Percentiles rank a stretch among this genome's conserved stretches.
Evolutionary conservation across 2,329 filamentous ascomycete species (phyloP).

Genomic region (Aspergillus felis): DNA sequence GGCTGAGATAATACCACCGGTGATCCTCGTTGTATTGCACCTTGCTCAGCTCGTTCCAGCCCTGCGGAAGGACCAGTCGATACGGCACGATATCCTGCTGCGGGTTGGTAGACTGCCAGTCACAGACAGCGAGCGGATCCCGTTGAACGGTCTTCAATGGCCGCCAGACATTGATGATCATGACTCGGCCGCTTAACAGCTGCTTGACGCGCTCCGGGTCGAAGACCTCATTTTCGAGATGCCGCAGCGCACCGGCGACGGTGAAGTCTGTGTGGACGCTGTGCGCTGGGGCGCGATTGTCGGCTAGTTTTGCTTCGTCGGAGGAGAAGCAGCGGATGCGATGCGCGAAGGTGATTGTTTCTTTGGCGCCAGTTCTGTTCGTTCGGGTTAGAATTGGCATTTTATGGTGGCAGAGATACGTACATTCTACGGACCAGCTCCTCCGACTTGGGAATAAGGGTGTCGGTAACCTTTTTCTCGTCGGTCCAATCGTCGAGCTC

Average conservation of each 20-base stretch:
- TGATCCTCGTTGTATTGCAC: not conserved
- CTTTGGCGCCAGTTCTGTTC: not conserved
- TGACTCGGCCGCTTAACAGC: conserved; percentile 8
- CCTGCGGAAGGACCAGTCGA: conserved; percentile 10
- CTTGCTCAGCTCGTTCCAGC: conserved; percentile 9
- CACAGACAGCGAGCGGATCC: conserved; percentile 22
- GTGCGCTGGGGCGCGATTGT: not conserved
- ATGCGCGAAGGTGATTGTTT: not conserved
- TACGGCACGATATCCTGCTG: conserved; percentile 7
- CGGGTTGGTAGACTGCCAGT: conserved; percentile 12
- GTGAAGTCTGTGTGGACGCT: not conserved
- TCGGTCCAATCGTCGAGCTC: not conserved
- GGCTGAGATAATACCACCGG: conserved; percentile 15
- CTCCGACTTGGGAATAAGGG: not conserved
- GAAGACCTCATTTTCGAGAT: not conserved
- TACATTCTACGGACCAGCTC: not conserved
- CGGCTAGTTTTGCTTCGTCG: not conserved
- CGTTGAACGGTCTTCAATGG: conserved; percentile 18
- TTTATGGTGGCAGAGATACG: not conserved
- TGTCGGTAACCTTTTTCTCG: not conserved
- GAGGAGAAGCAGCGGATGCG: not conserved
- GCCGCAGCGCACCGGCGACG: not conserved
- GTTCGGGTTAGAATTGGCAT: too few species aligned
- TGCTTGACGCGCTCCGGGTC: not conserved
- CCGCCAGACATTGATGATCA: conserved; percentile 22